phyloP scores from a whole-genome alignment of 805 yeast genomes.

The Starmera pachycereana region DNA sequence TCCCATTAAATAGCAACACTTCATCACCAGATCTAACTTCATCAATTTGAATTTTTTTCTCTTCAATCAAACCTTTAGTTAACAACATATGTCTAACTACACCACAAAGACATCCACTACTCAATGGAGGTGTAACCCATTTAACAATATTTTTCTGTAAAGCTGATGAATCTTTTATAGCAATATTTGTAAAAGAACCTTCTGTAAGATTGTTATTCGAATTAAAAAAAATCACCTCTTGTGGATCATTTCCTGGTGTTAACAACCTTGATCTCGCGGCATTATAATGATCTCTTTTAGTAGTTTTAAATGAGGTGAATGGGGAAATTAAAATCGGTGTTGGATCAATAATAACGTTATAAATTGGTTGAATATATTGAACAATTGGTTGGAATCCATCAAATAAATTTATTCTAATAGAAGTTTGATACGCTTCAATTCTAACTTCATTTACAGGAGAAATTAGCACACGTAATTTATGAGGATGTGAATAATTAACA shows the following conservation, averaged over 20 bases:
- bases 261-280: constrained; percentile 46
- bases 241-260: constrained; percentile 23
- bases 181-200: constrained; percentile 77
- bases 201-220: constrained; percentile 55
- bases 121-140: constrained; percentile 79
- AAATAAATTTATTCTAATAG: constrained; percentile 21
- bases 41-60: constrained; percentile 34
- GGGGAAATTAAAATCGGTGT: constrained; percentile 48
- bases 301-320: constrained; percentile 83
- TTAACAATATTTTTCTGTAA: constrained; percentile 20
- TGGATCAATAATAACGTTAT: constrained; percentile 56
- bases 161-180: constrained; percentile 28
- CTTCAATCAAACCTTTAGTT: constrained; percentile 39
- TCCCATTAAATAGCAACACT: constrained; percentile 68
- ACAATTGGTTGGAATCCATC: constrained; percentile 18
- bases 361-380: constrained; percentile 23
- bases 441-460: constrained; percentile 25
- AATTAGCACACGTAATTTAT: constrained; percentile 39
- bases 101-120: constrained; percentile 80
- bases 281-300: constrained; percentile 54
- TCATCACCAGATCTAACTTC: constrained; percentile 57
- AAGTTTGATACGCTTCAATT: constrained; percentile 25
- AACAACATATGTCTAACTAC: constrained; percentile 61
- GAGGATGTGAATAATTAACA: constrained; percentile 23
- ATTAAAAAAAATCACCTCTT: constrained; percentile 69